A percentile compares a stretch with the other conserved stretches of the same genome.
phyloP scores from a whole-genome alignment of 805 yeast species.

The Candida manassasensis region DNA sequence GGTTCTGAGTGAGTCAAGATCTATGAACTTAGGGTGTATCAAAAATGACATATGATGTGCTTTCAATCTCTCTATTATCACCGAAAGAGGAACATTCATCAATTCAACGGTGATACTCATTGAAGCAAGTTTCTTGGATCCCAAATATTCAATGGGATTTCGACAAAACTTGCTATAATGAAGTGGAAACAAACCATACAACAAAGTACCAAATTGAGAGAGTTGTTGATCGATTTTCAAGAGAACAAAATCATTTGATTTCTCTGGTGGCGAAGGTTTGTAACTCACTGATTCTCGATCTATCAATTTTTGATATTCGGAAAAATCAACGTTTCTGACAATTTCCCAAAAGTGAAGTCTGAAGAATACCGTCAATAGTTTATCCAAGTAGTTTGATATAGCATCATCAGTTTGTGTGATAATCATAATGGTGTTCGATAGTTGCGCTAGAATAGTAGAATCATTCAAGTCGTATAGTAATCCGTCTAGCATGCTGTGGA shows the following conservation, averaged over 20 bases:
- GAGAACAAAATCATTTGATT: neutral
- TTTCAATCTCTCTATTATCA: neutral
- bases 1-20: constrained; percentile 16
- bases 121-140: neutral
- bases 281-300: too few relatives aligned
- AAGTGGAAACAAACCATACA: constrained; percentile 57
- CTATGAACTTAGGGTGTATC: constrained; percentile 46
- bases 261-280: neutral
- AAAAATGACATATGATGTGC: constrained; percentile 22
- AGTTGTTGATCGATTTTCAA: constrained; percentile 21
- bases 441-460: constrained; percentile 32
- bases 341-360: constrained; percentile 30
- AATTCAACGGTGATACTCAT: neutral
- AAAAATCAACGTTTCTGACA: constrained; percentile 7
- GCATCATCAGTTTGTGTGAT: constrained; percentile 41
- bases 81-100: neutral
- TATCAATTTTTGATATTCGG: neutral
- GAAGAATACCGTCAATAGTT: constrained; percentile 41
- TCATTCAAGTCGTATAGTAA: constrained; percentile 39
- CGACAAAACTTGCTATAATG: constrained; percentile 41
- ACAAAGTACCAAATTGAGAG: constrained; percentile 39
- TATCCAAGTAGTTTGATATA: constrained; percentile 30
- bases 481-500: constrained; percentile 33
- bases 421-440: constrained; percentile 27
- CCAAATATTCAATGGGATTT: constrained; percentile 34